Percentiles rank a stretch among this genome's conserved stretches.
These are phyloP conservation scores for Botrytis galanthina DNA, from an alignment of 2,329 filamentous ascomycete genomes.

Conservation along the genomic window DNA sequence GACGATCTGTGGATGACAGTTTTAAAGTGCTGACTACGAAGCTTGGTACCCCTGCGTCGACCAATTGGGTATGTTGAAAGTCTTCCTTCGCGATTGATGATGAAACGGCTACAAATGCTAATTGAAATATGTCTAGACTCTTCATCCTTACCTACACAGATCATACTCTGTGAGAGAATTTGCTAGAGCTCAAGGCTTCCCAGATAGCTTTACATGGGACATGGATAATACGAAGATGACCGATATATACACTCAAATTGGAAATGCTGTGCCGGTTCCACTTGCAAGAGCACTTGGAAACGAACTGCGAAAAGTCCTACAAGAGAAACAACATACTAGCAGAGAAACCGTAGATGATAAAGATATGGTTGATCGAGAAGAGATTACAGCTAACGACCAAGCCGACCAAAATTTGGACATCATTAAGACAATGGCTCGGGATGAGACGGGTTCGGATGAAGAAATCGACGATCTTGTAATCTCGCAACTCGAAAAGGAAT, in stretches of 20 bases:
- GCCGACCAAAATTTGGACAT: not conserved
- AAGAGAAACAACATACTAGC: too few relatives aligned
- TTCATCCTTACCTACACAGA: slow-evolving; percentile 24
- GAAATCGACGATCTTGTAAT: not conserved
- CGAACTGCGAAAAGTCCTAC: not conserved
- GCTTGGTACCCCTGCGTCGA: too few relatives aligned
- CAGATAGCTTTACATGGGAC: slow-evolving; percentile 26
- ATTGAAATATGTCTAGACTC: too few relatives aligned
- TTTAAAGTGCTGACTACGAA: too few relatives aligned
- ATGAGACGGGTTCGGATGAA: not conserved
- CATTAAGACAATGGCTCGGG: rapidly evolving
- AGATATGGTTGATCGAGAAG: not conserved
- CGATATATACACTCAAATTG: slow-evolving; percentile 3
- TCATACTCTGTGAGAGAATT: slow-evolving; percentile 23
- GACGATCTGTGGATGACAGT: too few relatives aligned
- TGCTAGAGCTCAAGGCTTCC: slow-evolving; percentile 25
- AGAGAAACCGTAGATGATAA: not conserved
- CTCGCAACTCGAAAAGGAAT: not conserved
- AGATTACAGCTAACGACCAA: not conserved
- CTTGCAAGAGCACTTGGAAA: slow-evolving; percentile 8
- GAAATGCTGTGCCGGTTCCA: slow-evolving; percentile 16
- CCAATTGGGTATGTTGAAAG: too few relatives aligned
- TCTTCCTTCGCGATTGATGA: too few relatives aligned
- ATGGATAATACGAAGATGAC: not conserved
- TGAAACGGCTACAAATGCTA: too few relatives aligned